Base-by-base conservation (phyloP, 73 alveolate species). In the Paraurostyla sp. region DNA sequence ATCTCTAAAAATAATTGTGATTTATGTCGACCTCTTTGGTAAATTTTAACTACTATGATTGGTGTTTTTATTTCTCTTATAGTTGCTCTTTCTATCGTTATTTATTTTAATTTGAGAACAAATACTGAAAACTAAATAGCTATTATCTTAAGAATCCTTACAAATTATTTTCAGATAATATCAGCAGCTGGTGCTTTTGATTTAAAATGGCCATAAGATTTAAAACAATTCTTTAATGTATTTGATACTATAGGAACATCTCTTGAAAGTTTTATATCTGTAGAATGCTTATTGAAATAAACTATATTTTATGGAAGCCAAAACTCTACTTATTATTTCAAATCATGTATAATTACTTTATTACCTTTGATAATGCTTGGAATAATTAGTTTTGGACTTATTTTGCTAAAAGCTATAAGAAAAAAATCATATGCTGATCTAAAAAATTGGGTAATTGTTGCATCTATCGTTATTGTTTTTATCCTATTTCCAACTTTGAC, bases 111-210 rank as follows among this genome's bases (percentile, higher is more conserved):
- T 43, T 25, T 69, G n/a, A 15, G 41, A 69, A 3, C 16, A 4
- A 42, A 15, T 9, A 69, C 29, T 11, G n/a, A 41, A 22, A 69
- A 62, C 40, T 23, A 69, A 40, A 13, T 69, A 11, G 40, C 18
- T 42, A 35, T 69, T 7, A 11, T 69, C 2, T 22, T 69, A 38
- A 69, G 84, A 69, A 69, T 69, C 23, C 15, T 42, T 27, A 69
- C 84, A 35, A 69, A 69, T 35, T 69, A 69, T 69, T 9, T 69
- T 15, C 62, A 69, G 9, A 42, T 69, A 7, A 38, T 69, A n/a
- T n/a, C 84, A 9, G 40, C 84, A 69, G 35, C 65, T 69, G 59
- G 46, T 43, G 58, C 84, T 41, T 69, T 11, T 36, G 23, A 69
- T 69, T 69, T 69, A 25, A 2, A 38, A 41, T 69, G 84, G 84